phyloP scores from a whole-genome alignment of 148 eudicot genomes.

The Persicaria maculosa region DNA sequence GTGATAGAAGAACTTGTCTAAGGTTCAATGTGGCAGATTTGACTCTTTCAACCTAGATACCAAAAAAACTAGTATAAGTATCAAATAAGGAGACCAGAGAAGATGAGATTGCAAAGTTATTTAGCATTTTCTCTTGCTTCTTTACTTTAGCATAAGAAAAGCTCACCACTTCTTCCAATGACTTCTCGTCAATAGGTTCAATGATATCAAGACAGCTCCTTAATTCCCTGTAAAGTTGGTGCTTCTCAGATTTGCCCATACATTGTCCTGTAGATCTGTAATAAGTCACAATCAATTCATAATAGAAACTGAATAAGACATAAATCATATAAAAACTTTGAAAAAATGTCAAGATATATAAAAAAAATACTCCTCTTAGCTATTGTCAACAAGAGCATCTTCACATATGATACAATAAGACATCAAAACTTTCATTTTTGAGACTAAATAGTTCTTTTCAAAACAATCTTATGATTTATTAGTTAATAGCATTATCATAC shows the following conservation, averaged over 20 bases:
- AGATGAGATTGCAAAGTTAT: neutral
- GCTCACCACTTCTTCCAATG: slow-evolving; percentile 65
- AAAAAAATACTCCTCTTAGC: neutral
- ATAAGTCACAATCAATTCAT: slow-evolving; percentile 22
- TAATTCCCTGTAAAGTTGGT: slow-evolving; percentile 54
- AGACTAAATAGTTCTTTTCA: neutral
- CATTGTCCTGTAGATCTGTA: slow-evolving; percentile 58
- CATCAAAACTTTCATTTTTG: neutral
- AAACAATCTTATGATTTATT: neutral
- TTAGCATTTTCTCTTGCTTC: neutral
- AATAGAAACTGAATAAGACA: slow-evolving; percentile 1
- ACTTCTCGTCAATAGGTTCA: slow-evolving; percentile 58
- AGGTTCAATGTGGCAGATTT: slow-evolving; percentile 75
- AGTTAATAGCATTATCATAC: neutral
- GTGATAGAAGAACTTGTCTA: slow-evolving; percentile 72
- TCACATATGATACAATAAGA: neutral
- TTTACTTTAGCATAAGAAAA: neutral
- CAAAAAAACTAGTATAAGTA: slow-evolving; percentile 31
- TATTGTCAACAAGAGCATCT: neutral
- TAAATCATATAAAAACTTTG: neutral
- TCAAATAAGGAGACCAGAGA: slow-evolving; percentile 1
- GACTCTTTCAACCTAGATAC: slow-evolving; percentile 64
- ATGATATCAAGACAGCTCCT: slow-evolving; percentile 65
- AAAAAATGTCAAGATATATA: neutral
- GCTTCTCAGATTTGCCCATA: slow-evolving; percentile 65